These are phyloP conservation scores for Bryopsis sp. DNA, from an alignment of 139 green algal genomes.

Conservation along the genomic window DNA sequence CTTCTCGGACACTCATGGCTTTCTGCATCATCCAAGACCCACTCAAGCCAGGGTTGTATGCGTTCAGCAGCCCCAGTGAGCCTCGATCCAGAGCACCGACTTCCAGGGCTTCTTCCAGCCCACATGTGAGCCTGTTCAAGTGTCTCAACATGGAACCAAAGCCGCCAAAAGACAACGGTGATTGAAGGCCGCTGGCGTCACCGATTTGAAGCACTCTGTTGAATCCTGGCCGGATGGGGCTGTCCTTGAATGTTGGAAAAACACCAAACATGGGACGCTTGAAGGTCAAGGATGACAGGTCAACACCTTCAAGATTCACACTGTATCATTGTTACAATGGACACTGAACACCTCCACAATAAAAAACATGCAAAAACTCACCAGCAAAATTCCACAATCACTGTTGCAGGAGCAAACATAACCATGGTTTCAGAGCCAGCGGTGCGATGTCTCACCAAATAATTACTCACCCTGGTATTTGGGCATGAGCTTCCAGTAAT, in stretches of 20 bases:
- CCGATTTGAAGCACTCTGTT: conserved; percentile 53
- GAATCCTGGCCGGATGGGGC: conserved; percentile 66
- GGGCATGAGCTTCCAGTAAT: conserved; percentile 91
- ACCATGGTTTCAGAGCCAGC: neutral
- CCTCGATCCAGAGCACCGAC: conserved; percentile 30
- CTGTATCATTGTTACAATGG: no score
- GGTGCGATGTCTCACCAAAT: neutral
- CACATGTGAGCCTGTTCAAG: conserved; percentile 52
- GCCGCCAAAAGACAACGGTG: conserved; percentile 88
- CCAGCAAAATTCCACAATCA: neutral
- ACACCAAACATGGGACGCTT: conserved; percentile 87
- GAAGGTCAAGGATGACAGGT: conserved; percentile 59
- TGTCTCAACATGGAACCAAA: conserved; percentile 77
- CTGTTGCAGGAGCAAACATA: conserved; percentile 14
- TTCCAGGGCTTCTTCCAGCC: conserved; percentile 42
- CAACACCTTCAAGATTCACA: no score
- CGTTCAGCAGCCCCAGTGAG: conserved; percentile 49
- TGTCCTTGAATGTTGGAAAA: conserved; percentile 88
- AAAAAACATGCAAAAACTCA: no score
- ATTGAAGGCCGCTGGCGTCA: conserved; percentile 79
- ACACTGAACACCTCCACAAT: no score
- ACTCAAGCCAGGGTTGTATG: conserved; percentile 58
- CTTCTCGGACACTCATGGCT: conserved; percentile 65
- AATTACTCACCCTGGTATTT: conserved; percentile 48
- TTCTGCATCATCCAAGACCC: conserved; percentile 81